These are phyloP conservation scores for Penicillium griseofulvum DNA, from an alignment of 2,329 filamentous ascomycete species.

Conservation along the genomic window DNA sequence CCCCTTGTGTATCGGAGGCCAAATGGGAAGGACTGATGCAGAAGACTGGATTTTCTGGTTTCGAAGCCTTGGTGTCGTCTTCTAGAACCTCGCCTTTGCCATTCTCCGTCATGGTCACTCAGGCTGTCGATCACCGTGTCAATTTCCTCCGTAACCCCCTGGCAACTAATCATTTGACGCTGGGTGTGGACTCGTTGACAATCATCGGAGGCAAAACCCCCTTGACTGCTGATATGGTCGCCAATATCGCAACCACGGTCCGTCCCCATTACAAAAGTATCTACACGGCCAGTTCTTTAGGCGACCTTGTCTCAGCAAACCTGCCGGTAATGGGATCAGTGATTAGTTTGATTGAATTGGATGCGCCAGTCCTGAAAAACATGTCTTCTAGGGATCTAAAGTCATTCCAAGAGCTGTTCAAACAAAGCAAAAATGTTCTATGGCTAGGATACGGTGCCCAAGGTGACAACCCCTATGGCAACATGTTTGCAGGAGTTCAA, in stretches of 20 bases:
- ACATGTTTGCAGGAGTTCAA: conserved; percentile 23
- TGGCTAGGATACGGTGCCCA: conserved; percentile 26
- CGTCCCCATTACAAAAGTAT: conserved; percentile 11
- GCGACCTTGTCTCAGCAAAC: conserved; percentile 7
- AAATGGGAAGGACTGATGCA: conserved; percentile 36
- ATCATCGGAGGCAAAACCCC: conserved; percentile 18
- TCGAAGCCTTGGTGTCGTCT: conserved; percentile 14
- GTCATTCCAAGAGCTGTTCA: conserved; percentile 24
- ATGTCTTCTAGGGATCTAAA: conserved; percentile 22
- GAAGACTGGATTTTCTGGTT: conserved; percentile 35
- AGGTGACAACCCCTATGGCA: conserved; percentile 20
- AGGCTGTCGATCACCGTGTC: conserved; percentile 34
- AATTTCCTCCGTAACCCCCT: conserved; percentile 29
- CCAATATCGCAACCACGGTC: conserved; percentile 7
- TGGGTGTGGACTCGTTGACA: conserved; percentile 13
- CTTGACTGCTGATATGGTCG: conserved; percentile 6
- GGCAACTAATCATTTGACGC: background rate
- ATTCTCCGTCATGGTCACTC: conserved; percentile 30
- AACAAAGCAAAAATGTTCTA: conserved; percentile 21
- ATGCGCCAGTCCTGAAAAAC: conserved; percentile 27
- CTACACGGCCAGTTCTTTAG: conserved; percentile 3
- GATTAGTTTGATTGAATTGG: conserved; percentile 24
- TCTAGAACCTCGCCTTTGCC: conserved; percentile 2
- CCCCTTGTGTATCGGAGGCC: conserved; percentile 26
- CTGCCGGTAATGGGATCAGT: conserved; percentile 22